Percentiles rank a stretch among this genome's conserved stretches.
Evolutionary conservation across 2,329 filamentous ascomycete genomes (phyloP).

Genomic region (Phymatotrichopsis omnivora): DNA sequence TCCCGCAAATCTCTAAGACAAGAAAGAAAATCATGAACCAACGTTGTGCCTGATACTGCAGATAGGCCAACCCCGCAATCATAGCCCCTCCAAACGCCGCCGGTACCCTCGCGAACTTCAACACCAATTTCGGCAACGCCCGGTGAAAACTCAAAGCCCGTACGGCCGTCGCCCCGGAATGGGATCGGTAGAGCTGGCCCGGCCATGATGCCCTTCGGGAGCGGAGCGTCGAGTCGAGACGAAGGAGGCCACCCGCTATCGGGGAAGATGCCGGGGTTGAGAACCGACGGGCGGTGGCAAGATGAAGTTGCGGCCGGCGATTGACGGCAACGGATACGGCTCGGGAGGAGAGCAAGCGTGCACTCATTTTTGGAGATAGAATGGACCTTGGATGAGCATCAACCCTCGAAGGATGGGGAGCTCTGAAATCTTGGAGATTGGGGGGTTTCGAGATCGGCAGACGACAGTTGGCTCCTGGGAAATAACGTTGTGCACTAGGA

Average conservation of each 20-base stretch:
- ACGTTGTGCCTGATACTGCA: conserved; percentile 93
- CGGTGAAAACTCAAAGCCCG: conserved; percentile 57
- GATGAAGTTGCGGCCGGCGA: conserved; percentile 8
- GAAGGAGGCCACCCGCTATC: conserved; percentile 23
- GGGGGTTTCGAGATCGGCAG: too few species aligned
- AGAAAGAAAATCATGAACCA: conserved; percentile 39
- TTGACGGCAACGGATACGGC: conserved; percentile 6
- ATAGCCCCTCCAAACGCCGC: conserved; percentile 86
- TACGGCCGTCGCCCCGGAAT: conserved; percentile 37
- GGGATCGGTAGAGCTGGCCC: conserved; percentile 23
- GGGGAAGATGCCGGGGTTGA: conserved; percentile 5
- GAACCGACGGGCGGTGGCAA: conserved; percentile 5
- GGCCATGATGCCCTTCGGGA: conserved; percentile 16
- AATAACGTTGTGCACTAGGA: too few species aligned
- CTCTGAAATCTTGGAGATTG: too few species aligned
- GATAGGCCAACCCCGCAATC: conserved; percentile 76
- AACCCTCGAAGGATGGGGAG: too few species aligned
- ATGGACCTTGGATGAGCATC: too few species aligned
- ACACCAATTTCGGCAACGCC: conserved; percentile 70
- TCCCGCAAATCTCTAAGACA: conserved; percentile 2
- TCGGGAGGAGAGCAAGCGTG: conserved; percentile 24
- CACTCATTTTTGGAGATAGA: conserved; percentile 22
- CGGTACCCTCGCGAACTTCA: conserved; percentile 79
- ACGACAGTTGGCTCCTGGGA: too few species aligned
- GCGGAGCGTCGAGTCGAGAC: conserved; percentile 17